phyloP scores from a whole-genome alignment of 805 yeast species.

The Saturnispora ahearnii region DNA sequence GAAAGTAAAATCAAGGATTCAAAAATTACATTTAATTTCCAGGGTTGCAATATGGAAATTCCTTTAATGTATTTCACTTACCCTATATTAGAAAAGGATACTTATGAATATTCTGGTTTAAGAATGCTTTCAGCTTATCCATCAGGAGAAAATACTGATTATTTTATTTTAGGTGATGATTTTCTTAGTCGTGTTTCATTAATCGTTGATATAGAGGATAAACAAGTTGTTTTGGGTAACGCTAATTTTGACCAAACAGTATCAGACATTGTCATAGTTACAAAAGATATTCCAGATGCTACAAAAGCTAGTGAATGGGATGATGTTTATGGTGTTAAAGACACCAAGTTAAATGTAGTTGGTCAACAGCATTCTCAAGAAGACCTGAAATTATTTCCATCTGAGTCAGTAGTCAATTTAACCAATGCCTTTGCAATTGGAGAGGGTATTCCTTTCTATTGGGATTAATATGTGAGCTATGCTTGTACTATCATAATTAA shows the following conservation, averaged over 20 bases:
- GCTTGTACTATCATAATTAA: neutral
- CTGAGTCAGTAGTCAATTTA: neutral
- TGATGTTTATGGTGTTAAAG: conserved; percentile 3
- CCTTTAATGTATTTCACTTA: conserved; percentile 30
- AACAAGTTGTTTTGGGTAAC: conserved; percentile 37
- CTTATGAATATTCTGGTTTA: conserved; percentile 8
- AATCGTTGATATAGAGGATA: conserved; percentile 44
- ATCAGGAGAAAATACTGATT: conserved; percentile 21
- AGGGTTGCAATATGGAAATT: conserved; percentile 41
- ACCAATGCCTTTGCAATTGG: neutral
- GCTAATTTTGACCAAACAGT: conserved; percentile 4
- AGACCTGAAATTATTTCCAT: neutral
- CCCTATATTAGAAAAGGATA: conserved; percentile 11
- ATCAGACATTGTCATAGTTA: conserved; percentile 1
- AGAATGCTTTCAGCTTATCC: conserved; percentile 6
- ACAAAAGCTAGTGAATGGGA: neutral
- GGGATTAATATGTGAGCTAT: neutral
- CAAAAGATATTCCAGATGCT: conserved; percentile 4
- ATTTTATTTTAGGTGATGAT: conserved; percentile 42
- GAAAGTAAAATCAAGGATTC: conserved; percentile 28
- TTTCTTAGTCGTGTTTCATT: conserved; percentile 44
- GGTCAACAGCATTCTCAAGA: neutral
- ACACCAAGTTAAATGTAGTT: neutral
- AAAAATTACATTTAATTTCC: conserved; percentile 38
- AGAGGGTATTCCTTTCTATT: neutral